A percentile compares a stretch with the other conserved stretches of the same genome.
These are phyloP conservation scores for Dioszegia aurantiaca DNA, from an alignment of 768 basidiomycete species.

Conservation along the genomic window DNA sequence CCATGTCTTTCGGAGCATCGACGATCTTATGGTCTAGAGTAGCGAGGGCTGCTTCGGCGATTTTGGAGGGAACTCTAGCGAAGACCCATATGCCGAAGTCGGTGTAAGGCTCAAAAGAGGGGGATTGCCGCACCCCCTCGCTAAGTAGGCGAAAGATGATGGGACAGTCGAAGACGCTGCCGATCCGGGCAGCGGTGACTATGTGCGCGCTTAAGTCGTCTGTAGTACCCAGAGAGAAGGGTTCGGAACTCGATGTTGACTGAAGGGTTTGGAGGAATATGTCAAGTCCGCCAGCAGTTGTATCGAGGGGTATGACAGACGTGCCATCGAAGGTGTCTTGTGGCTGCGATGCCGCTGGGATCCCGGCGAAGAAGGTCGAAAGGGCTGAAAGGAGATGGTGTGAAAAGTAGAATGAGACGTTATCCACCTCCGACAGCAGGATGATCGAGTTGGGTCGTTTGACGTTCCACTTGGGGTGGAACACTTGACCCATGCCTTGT, in stretches of 20 bases:
- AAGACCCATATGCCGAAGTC: background rate
- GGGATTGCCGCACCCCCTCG: background rate
- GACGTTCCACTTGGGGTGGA: background rate
- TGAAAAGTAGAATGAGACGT: slow-evolving; percentile 2
- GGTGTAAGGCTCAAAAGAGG: background rate
- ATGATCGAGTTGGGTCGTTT: background rate
- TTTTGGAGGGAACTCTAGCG: background rate
- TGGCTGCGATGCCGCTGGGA: background rate
- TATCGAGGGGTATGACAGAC: background rate
- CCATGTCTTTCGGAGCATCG: background rate
- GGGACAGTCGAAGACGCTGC: background rate
- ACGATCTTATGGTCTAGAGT: background rate
- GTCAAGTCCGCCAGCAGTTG: background rate
- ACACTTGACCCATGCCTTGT: background rate
- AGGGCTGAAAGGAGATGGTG: background rate
- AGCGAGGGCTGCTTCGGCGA: background rate
- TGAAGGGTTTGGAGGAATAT: background rate
- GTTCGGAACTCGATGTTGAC: background rate
- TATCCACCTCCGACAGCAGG: background rate
- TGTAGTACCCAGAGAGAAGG: no score
- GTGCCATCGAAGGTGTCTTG: background rate
- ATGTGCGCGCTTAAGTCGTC: no score
- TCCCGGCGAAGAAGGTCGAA: background rate
- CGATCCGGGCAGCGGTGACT: background rate
- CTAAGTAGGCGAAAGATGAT: background rate